Conservation (phyloP, 2,329 filamentous ascomycete genomes). For the Graphilbum ipis-grandicollis region DNA sequence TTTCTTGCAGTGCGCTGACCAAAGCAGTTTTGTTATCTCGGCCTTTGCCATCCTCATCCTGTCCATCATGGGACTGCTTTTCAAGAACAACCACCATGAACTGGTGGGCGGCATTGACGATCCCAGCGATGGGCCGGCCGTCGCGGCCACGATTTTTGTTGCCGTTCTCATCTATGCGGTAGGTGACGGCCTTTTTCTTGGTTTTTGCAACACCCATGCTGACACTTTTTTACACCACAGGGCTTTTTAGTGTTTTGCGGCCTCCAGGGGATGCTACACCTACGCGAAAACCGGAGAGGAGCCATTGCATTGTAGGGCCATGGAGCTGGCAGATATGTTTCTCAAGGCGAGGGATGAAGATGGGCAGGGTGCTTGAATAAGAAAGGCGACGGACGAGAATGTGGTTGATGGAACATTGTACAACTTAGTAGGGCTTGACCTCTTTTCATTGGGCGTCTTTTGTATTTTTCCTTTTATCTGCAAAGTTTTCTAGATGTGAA, state of each 20-base stretch:
- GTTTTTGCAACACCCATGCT: background rate
- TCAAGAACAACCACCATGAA: slow-evolving; percentile 63
- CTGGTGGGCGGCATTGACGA: slow-evolving; percentile 62
- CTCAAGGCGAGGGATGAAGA: no score
- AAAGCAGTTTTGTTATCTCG: slow-evolving; percentile 63
- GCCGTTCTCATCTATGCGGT: slow-evolving; percentile 82
- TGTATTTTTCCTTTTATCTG: no score
- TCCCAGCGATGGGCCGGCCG: slow-evolving; percentile 55
- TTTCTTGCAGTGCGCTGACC: no score
- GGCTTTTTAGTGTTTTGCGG: slow-evolving; percentile 84
- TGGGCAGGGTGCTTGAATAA: no score
- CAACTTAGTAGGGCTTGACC: no score
- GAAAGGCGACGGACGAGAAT: no score
- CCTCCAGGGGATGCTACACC: slow-evolving; percentile 72
- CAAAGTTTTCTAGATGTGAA: no score
- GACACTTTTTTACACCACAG: slow-evolving; percentile 35
- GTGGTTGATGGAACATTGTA: no score
- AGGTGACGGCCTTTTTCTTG: slow-evolving; percentile 23
- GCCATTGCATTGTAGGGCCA: slow-evolving; percentile 51
- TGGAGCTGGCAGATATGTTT: background rate
- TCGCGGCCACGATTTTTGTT: slow-evolving; percentile 72
- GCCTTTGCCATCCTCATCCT: slow-evolving; percentile 49
- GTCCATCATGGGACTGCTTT: slow-evolving; percentile 50
- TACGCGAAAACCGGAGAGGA: slow-evolving; percentile 66
- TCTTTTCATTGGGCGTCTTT: no score